Evolutionary conservation across 805 yeast species (phyloP).

Genomic region (Maudiozyma turicensis): DNA sequence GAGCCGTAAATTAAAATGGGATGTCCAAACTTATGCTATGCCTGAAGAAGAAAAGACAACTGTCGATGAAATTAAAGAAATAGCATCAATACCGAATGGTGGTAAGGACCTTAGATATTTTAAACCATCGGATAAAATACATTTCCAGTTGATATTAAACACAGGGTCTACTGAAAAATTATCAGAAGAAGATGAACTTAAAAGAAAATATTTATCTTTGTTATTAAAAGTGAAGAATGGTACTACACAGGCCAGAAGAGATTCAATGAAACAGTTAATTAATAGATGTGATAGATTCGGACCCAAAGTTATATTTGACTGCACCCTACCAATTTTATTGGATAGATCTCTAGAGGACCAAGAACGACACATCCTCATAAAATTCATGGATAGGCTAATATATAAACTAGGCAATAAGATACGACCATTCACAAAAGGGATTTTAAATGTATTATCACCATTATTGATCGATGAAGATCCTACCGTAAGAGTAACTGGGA

Average conservation of each 20-base stretch:
- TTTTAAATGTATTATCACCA: constrained; percentile 69
- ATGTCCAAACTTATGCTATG: constrained; percentile 36
- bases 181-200: constrained; percentile 45
- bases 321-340: constrained; percentile 64
- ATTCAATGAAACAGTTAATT: constrained; percentile 55
- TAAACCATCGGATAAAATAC: constrained; percentile 60
- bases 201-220: constrained; percentile 50
- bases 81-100: constrained; percentile 42
- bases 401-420: constrained; percentile 55
- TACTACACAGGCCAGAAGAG: constrained; percentile 53
- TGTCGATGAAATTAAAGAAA: constrained; percentile 17
- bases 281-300: constrained; percentile 60
- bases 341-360: constrained; percentile 68
- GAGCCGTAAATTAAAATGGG: constrained; percentile 27
- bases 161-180: constrained; percentile 27
- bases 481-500: constrained; percentile 65
- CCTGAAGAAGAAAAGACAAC: constrained; percentile 38
- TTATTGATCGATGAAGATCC: constrained; percentile 70
- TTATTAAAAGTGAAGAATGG: constrained; percentile 74
- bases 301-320: constrained; percentile 56
- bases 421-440: constrained; percentile 63
- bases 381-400: constrained; percentile 60
- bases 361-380: constrained; percentile 75
- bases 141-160: constrained; percentile 53
- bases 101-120: constrained; percentile 57